phyloP scores from a whole-genome alignment of 2,329 filamentous ascomycete species.

The Ophiosphaerella narmari region DNA sequence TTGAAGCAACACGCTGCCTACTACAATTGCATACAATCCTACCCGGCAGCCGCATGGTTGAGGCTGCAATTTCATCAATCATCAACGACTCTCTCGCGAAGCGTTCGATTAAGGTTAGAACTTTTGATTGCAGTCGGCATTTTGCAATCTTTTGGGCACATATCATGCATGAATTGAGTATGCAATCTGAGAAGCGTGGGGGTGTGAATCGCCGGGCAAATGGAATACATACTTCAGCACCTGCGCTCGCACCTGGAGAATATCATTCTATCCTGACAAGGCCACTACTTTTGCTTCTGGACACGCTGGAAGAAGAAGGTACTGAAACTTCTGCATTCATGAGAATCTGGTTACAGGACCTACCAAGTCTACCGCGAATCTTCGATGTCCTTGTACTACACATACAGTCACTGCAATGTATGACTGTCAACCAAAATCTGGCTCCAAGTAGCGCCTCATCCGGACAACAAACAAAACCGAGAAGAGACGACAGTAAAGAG shows the following conservation, averaged over 20 bases:
- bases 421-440: conserved; percentile 24
- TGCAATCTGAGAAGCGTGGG: conserved; percentile 42
- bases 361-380: conserved; percentile 58
- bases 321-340: conserved; percentile 77
- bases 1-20: conserved; percentile 84
- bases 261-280: conserved; percentile 77
- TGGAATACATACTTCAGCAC: conserved; percentile 33
- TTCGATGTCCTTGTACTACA: conserved; percentile 43
- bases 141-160: conserved; percentile 86
- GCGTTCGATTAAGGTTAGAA: not conserved
- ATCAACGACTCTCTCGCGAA: conserved; percentile 44
- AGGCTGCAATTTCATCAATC: conserved; percentile 76
- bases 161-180: conserved; percentile 52
- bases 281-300: conserved; percentile 80
- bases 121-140: conserved; percentile 64
- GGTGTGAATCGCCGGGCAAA: conserved; percentile 33
- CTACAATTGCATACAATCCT: conserved; percentile 84
- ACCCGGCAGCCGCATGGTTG: conserved; percentile 71
- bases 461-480: conserved; percentile 1
- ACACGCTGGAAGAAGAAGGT: conserved; percentile 73
- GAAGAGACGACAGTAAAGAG: conserved; percentile 71
- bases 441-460: conserved; percentile 8
- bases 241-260: conserved; percentile 52
- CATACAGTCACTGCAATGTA: conserved; percentile 37
- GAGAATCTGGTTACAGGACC: conserved; percentile 76